Conservation (phyloP, 768 basidiomycete species). For the Mycena latifolia region DNA sequence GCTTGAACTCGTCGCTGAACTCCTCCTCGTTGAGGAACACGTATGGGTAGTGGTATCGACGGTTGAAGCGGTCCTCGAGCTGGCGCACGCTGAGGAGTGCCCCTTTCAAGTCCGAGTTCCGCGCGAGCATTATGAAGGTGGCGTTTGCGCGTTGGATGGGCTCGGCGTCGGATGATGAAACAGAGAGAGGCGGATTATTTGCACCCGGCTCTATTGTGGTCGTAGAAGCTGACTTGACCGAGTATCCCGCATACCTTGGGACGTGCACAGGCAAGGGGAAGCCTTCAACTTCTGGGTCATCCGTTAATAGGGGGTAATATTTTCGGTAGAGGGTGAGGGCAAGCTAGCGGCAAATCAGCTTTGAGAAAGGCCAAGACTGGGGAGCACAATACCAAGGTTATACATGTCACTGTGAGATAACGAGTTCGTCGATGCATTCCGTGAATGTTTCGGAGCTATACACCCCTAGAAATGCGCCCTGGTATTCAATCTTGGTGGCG, state of each 20-base stretch:
- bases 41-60: slow-evolving; percentile 70
- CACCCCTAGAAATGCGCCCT: too few relatives aligned
- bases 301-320: slow-evolving; percentile 10
- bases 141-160: too few relatives aligned
- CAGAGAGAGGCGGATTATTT: too few relatives aligned
- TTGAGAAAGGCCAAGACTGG: too few relatives aligned
- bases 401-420: neutral
- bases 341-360: neutral
- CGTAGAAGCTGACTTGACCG: too few relatives aligned
- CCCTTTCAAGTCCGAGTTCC: slow-evolving; percentile 59
- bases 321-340: slow-evolving; percentile 14
- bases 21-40: slow-evolving; percentile 73
- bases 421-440: slow-evolving; percentile 20
- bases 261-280: neutral
- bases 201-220: neutral
- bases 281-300: neutral
- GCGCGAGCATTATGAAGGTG: slow-evolving; percentile 67
- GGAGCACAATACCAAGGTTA: neutral
- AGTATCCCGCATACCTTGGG: neutral
- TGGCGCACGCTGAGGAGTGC: slow-evolving; percentile 64
- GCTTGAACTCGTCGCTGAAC: slow-evolving; percentile 67
- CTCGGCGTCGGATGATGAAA: too few relatives aligned
- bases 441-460: neutral
- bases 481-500: too few relatives aligned
- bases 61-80: slow-evolving; percentile 71